phyloP scores from a whole-genome alignment of 2,329 filamentous ascomycete genomes.

The Rhynchosporium graminicola region DNA sequence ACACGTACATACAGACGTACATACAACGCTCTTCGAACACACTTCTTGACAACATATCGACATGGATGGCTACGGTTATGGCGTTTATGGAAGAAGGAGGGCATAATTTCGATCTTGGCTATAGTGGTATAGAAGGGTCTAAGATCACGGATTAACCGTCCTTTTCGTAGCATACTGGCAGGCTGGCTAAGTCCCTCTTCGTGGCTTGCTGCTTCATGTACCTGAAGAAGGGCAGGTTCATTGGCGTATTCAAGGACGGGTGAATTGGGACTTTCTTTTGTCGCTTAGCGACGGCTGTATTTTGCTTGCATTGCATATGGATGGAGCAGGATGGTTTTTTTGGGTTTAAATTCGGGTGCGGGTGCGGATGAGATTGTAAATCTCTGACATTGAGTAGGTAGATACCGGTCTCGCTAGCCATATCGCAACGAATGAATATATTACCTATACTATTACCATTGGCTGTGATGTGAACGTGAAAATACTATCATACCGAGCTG shows the following conservation, averaged over 20 bases:
- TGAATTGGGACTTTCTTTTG: neutral
- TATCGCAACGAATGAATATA: slow-evolving; percentile 2
- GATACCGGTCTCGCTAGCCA: neutral
- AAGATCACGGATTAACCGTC: neutral
- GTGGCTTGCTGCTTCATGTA: neutral
- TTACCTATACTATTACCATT: neutral
- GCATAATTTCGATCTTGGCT: neutral
- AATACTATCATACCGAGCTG: too few species aligned
- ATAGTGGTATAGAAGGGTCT: neutral
- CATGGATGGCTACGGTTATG: neutral
- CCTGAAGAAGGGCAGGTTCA: neutral
- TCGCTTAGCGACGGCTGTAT: too few species aligned
- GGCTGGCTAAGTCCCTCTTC: neutral
- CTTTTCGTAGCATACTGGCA: neutral
- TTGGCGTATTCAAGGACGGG: slow-evolving; percentile 9
- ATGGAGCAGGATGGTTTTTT: neutral
- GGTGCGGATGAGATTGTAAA: neutral
- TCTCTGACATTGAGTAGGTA: neutral
- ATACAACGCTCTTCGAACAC: neutral
- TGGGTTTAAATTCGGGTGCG: neutral
- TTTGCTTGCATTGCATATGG: neutral
- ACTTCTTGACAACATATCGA: slow-evolving; percentile 2
- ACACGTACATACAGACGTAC: neutral
- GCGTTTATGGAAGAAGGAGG: slow-evolving; percentile 1
- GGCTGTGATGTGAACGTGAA: too few species aligned